Evolutionary conservation across 176 grass and related monocot species (phyloP).

Genomic region (Oryza punctata): DNA sequence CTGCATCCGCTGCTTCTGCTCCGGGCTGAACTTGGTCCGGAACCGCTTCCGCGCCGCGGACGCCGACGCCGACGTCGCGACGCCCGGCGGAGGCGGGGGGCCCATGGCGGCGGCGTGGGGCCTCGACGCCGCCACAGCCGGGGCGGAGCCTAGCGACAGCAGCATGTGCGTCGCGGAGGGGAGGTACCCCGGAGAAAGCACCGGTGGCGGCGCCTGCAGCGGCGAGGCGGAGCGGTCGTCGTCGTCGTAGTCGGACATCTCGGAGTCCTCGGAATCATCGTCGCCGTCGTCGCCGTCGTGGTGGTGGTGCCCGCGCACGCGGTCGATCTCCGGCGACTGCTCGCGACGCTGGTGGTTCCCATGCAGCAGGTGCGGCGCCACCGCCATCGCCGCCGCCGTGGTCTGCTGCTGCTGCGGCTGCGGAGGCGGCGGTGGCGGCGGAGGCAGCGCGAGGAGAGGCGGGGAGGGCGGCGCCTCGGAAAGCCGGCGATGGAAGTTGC

Average conservation of each 20-base stretch:
- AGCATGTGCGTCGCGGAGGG: conserved; percentile 64
- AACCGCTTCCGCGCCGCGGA: conserved; percentile 58
- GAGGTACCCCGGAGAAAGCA: conserved; percentile 14
- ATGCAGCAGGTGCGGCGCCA: neutral
- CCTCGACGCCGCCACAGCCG: neutral
- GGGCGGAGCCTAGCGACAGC: conserved; percentile 40
- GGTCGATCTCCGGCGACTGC: neutral
- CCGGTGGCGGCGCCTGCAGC: conserved; percentile 13
- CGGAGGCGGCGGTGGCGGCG: neutral
- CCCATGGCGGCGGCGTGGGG: neutral
- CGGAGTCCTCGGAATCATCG: conserved; percentile 44
- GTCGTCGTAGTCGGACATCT: conserved; percentile 47
- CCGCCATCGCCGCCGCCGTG: neutral
- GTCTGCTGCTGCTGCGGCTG: too few relatives aligned
- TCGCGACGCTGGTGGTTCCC: neutral
- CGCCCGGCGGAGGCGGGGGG: neutral
- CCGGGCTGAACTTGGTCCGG: conserved; percentile 68
- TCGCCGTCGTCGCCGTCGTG: conserved; percentile 28
- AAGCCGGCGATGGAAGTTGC: conserved; percentile 91
- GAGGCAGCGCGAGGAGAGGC: conserved; percentile 48
- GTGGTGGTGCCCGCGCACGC: neutral
- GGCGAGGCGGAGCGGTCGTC: conserved; percentile 27
- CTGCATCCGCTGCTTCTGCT: conserved; percentile 87
- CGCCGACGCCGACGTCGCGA: neutral
- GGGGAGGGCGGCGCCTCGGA: conserved; percentile 31